These are phyloP conservation scores for Phytophthora tentaculata DNA, from an alignment of 352 stramenopile genomes.

Conservation along the genomic window DNA sequence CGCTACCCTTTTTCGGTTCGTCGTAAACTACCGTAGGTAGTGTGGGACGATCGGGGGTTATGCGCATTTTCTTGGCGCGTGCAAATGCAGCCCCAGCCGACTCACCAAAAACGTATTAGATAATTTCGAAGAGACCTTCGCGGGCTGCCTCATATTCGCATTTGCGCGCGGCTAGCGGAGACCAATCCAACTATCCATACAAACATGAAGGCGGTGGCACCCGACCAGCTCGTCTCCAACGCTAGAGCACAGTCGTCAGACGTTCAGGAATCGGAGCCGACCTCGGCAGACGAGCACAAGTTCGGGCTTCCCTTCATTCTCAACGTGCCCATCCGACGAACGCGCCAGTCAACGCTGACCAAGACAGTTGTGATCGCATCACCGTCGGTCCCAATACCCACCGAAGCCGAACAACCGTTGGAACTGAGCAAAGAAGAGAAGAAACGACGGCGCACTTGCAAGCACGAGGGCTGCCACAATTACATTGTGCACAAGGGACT, in stretches of 20 bases:
- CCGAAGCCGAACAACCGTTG: background rate
- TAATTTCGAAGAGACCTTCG: too few relatives aligned
- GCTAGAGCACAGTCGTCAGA: background rate
- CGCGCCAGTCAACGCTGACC: slow-evolving; percentile 4
- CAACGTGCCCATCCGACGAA: slow-evolving; percentile 16
- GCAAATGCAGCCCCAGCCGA: too few relatives aligned
- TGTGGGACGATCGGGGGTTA: too few relatives aligned
- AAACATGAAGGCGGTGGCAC: background rate
- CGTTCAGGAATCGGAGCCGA: background rate
- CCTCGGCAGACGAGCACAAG: slow-evolving; percentile 17
- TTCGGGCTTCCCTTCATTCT: slow-evolving; percentile 35
- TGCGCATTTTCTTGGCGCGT: too few relatives aligned
- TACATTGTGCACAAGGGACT: slow-evolving; percentile 57
- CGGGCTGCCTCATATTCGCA: too few relatives aligned
- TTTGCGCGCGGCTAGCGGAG: too few relatives aligned
- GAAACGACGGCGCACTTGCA: slow-evolving; percentile 45
- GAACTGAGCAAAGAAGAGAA: slow-evolving; percentile 42
- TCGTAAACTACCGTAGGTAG: too few relatives aligned
- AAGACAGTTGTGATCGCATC: background rate
- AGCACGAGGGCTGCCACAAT: slow-evolving; percentile 46
- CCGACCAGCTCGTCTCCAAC: background rate
- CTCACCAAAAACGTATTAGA: too few relatives aligned
- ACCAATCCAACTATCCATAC: too few relatives aligned
- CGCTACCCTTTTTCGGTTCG: too few relatives aligned
- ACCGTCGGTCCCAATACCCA: background rate